Evolutionary conservation across 805 yeast species (phyloP).

Genomic region (Yamadazyma insecticola): DNA sequence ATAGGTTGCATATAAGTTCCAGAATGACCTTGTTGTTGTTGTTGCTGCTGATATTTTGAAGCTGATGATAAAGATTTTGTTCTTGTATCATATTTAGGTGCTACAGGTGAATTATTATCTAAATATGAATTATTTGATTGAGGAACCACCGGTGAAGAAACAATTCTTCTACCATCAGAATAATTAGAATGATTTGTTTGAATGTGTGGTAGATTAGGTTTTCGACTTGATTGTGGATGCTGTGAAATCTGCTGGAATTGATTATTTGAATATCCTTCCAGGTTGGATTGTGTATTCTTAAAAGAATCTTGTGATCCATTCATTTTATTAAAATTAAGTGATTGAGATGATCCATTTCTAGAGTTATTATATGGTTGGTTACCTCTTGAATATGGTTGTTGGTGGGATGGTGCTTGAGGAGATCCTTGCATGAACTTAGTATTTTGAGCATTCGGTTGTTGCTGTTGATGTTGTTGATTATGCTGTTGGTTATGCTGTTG

Average conservation of each 20-base stretch:
- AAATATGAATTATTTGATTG: constrained; percentile 7
- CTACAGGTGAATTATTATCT: constrained; percentile 9
- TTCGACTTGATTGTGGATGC: constrained; percentile 6
- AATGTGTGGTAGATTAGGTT: constrained; percentile 7
- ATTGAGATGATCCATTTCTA: constrained; percentile 2
- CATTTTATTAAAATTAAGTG: constrained; percentile 1
- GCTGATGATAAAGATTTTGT: constrained; percentile 28
- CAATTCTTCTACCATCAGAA: no score
- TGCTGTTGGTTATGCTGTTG: neutral
- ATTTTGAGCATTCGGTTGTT: constrained; percentile 4
- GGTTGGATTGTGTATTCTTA: neutral
- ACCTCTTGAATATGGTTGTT: neutral
- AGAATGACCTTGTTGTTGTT: constrained; percentile 2
- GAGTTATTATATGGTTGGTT: constrained; percentile 1
- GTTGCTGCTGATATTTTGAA: constrained; percentile 10
- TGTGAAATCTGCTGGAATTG: constrained; percentile 3
- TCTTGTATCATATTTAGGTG: constrained; percentile 14
- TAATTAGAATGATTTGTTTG: constrained; percentile 4
- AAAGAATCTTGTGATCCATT: neutral
- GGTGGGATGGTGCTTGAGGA: constrained; percentile 4
- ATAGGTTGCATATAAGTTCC: constrained; percentile 6
- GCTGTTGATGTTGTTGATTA: constrained; percentile 7
- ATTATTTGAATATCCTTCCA: neutral
- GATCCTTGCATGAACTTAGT: constrained; percentile 1
- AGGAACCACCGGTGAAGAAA: constrained; percentile 23